Evolutionary conservation across 2,329 filamentous ascomycete species (phyloP), one percentile per base, ranked within the genome.

Genomic region (Zymoseptoria passerinii): DNA sequence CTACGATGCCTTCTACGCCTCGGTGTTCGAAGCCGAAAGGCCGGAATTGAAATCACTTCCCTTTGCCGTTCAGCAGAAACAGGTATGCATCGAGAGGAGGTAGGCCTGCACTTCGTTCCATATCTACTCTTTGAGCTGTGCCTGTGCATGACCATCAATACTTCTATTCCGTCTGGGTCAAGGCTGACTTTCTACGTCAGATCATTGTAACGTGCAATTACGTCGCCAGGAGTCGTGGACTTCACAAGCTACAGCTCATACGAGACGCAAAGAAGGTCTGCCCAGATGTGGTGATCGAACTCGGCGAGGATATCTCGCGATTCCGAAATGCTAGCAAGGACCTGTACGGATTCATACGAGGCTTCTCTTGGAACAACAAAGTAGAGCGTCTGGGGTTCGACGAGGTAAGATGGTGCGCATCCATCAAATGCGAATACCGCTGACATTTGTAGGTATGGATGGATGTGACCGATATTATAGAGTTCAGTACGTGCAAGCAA

Each of bases 1-100:
- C 73, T 89, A 91, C 72, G 89, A 92, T 76, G 95, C 90, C 77
- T 97, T 97, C 78, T 97, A 97, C 73, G 92, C 92, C 20, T 90
- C 90, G 53, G 91, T 94, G 8, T 87, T 94, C 65, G 91, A 96
- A 75, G 86, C 87, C 63, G 87, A 88, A 70, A 85, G 88, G 64
- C 90, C 91, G 0, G 77, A 80, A 2, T 78, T 96, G 58, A 90
- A 84, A 69, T 79, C 81, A 1, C 75, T 88, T 18, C 90, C 91
- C 6, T 77, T 97, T 35, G 92, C 90, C 40, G 85, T 96, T 59
- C 89, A 92, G 73, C 92, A 96, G 74, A 96, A 96, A 75, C 89
- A 91, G 71, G 96, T 96, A 57, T 80, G 64, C 28, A 35, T 16
- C 8, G 19, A 20, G n/a, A 5, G 8, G 23, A n/a, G n/a, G 40